Evolutionary conservation across 2,329 filamentous ascomycete species (phyloP), one percentile per base, ranked within the genome.

Genomic region (Torrubiella hemipterigena): DNA sequence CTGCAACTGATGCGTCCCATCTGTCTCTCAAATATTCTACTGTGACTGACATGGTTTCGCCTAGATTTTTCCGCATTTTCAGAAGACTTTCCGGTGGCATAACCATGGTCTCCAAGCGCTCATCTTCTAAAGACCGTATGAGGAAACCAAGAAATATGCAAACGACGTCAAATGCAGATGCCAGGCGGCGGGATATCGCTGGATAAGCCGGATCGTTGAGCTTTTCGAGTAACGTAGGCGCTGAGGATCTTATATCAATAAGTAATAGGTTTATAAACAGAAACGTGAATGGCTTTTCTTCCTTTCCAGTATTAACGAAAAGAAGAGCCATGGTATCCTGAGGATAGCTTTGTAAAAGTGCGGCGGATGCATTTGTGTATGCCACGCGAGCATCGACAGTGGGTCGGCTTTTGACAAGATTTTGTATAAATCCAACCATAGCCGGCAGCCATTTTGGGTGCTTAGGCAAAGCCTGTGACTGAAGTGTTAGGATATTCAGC

Each of bases 1-100:
- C 76, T 4, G 73, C 68, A n/a, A 71, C 58, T 3, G 70, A 68
- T 5, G 71, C 72, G 45, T 82, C 77, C 72, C 73, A 81, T n/a
- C 77, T 58, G 45, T 82, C 78, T 24, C 76, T 67, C 2, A 82
- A 60, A 47, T 75, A 77, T 51, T 81, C 77, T 36, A 77, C 65
- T 0, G 68, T 65, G 2, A 76, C 51, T 0, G 72, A 73, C 45
- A 81, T 63, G 4, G 76, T 73, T 44, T 82, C 77, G 1, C 67
- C 62, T 30, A 81, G 65, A 32, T 65, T 59, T 30, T 64, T 70
- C 23, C 73, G 65, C 6, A 81, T 54, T 42, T 72, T 74, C 11
- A 81, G 56, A 17, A 82, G 61, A 16, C 67, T 63, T 33, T 77
- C 71, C 0, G 74, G 67, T 1, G 67, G 51, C 54, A 76, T 65